phyloP scores from a whole-genome alignment of 768 basidiomycete genomes.

The Mycena indigotica region DNA sequence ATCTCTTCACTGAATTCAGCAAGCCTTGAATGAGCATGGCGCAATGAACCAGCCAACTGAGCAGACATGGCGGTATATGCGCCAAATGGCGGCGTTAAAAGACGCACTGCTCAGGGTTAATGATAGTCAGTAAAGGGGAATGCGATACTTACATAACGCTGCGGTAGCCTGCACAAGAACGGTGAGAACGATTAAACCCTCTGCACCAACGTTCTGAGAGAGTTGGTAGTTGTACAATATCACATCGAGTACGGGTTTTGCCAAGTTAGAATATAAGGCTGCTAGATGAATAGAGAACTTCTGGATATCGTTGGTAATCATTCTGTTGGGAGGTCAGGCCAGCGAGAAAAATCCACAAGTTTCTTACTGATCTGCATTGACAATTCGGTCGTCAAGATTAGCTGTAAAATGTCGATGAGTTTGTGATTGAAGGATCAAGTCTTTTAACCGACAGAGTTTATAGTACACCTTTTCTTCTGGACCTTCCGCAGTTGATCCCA shows the following conservation, averaged over 20 bases:
- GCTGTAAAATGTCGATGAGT: slow-evolving; percentile 49
- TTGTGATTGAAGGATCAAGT: neutral
- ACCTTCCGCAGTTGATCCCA: slow-evolving; percentile 69
- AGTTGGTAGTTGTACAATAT: slow-evolving; percentile 96
- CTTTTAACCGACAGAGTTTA: slow-evolving; percentile 73
- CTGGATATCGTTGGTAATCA: slow-evolving; percentile 95
- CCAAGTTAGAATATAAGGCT: slow-evolving; percentile 91
- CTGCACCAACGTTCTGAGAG: slow-evolving; percentile 91
- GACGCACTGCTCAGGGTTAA: slow-evolving; percentile 61
- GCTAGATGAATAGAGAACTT: slow-evolving; percentile 89
- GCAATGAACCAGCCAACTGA: slow-evolving; percentile 83
- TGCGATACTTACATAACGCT: slow-evolving; percentile 62
- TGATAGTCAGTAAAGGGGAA: neutral
- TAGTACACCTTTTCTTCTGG: slow-evolving; percentile 87
- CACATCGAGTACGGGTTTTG: slow-evolving; percentile 86
- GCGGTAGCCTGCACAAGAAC: slow-evolving; percentile 84
- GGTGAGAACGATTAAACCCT: slow-evolving; percentile 83
- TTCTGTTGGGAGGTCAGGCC: slow-evolving; percentile 47
- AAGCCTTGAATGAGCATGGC: slow-evolving; percentile 89
- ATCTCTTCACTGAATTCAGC: slow-evolving; percentile 89
- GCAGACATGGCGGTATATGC: slow-evolving; percentile 87
- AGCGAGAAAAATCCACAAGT: slow-evolving; percentile 1
- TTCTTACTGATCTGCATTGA: slow-evolving; percentile 89
- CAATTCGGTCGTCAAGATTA: slow-evolving; percentile 93
- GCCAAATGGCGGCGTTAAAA: slow-evolving; percentile 89